Conservation (phyloP, 495 filamentous ascomycete species). For the Lasiosphaeria miniovina region DNA sequence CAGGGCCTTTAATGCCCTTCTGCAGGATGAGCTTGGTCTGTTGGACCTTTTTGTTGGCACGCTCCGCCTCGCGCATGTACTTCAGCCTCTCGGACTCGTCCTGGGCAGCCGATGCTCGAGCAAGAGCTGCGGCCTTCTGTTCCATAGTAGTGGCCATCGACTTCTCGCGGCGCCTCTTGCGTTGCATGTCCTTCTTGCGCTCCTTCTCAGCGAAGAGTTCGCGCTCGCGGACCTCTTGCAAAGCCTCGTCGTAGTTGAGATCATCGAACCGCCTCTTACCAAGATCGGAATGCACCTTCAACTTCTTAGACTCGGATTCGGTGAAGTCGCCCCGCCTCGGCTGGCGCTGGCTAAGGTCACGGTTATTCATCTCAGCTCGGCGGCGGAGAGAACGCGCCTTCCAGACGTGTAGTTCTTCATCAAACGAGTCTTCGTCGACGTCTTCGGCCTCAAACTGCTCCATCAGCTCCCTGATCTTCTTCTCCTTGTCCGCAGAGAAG, state of each 20-base stretch:
- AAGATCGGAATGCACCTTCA: slow-evolving; percentile 44
- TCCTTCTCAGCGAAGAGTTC: slow-evolving; percentile 95
- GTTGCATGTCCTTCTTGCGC: slow-evolving; percentile 99
- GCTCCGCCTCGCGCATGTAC: slow-evolving; percentile 74
- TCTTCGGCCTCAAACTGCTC: slow-evolving; percentile 68
- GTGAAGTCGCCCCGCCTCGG: slow-evolving; percentile 47
- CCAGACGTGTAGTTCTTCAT: slow-evolving; percentile 54
- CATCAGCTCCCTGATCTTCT: slow-evolving; percentile 61
- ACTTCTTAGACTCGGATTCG: slow-evolving; percentile 32
- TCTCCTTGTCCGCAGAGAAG: slow-evolving; percentile 62
- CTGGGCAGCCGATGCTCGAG: slow-evolving; percentile 67
- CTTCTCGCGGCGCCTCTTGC: slow-evolving; percentile 94
- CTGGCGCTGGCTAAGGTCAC: slow-evolving; percentile 54
- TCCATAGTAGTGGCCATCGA: slow-evolving; percentile 82
- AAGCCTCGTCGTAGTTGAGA: slow-evolving; percentile 58
- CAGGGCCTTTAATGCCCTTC: slow-evolving; percentile 77
- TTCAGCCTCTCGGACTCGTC: slow-evolving; percentile 77
- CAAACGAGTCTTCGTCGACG: slow-evolving; percentile 62
- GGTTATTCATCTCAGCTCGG: slow-evolving; percentile 53
- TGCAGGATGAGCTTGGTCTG: slow-evolving; percentile 78
- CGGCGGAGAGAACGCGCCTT: slow-evolving; percentile 56
- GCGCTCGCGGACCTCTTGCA: slow-evolving; percentile 80
- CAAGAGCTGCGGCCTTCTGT: slow-evolving; percentile 77
- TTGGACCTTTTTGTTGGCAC: slow-evolving; percentile 83
- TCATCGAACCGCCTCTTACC: slow-evolving; percentile 51